Evolutionary conservation across 2,329 filamentous ascomycete genomes (phyloP).

Genomic region (Fusarium nisikadoi): DNA sequence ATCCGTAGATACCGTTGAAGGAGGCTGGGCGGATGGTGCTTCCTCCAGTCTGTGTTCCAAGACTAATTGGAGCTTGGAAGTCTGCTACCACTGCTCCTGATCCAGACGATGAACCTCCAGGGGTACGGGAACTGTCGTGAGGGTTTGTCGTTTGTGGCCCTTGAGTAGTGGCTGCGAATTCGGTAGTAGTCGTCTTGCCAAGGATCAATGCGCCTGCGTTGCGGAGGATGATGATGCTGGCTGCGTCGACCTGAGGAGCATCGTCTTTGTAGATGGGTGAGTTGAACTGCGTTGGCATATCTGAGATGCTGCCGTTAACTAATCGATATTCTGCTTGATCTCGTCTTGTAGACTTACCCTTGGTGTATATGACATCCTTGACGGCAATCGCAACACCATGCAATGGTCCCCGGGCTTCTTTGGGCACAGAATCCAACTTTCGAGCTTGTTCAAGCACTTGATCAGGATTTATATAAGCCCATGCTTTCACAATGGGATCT

Average conservation of each 20-base stretch:
- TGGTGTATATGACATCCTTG: constrained; percentile 27
- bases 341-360: neutral
- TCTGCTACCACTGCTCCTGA: constrained; percentile 72
- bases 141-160: constrained; percentile 66
- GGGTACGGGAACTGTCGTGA: constrained; percentile 70
- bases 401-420: neutral
- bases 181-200: constrained; percentile 51
- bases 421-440: neutral
- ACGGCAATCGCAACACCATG: constrained; percentile 25
- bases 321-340: rapidly evolving
- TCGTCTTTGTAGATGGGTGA: constrained; percentile 63
- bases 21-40: constrained; percentile 69
- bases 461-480: constrained; percentile 3
- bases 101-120: constrained; percentile 73
- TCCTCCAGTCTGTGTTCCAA: constrained; percentile 73
- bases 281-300: constrained; percentile 66
- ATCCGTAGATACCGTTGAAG: constrained; percentile 63
- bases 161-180: constrained; percentile 64
- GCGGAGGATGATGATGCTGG: constrained; percentile 62
- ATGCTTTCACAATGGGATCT: neutral
- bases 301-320: constrained; percentile 30
- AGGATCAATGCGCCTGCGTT: constrained; percentile 65
- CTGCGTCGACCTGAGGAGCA: constrained; percentile 60
- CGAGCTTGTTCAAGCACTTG: constrained; percentile 2
- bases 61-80: constrained; percentile 64